Percentiles rank a stretch among this genome's conserved stretches.
phyloP scores from a whole-genome alignment of 2,329 filamentous ascomycete species.

The Bipolaris bicolor region DNA sequence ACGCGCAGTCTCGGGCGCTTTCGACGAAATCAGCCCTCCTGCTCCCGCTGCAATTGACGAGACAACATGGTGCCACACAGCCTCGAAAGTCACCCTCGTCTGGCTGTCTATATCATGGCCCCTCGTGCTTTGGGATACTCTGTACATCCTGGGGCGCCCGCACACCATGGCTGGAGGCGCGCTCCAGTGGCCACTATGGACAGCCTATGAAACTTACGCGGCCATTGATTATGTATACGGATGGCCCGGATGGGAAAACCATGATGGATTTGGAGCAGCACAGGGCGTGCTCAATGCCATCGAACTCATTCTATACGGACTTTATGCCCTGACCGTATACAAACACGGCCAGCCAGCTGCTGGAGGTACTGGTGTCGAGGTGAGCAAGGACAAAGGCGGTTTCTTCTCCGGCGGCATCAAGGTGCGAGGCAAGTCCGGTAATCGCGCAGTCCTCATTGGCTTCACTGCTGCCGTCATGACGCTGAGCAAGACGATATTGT shows the following conservation, averaged over 20 bases:
- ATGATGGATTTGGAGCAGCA: conserved; percentile 77
- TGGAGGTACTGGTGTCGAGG: conserved; percentile 50
- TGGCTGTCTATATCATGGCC: conserved; percentile 80
- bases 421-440: conserved; percentile 60
- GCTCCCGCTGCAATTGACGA: conserved; percentile 31
- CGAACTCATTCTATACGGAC: conserved; percentile 69
- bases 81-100: conserved; percentile 64
- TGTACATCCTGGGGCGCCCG: conserved; percentile 80
- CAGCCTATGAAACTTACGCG: conserved; percentile 81
- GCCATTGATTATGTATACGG: conserved; percentile 83
- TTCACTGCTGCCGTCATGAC: conserved; percentile 68
- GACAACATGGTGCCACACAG: conserved; percentile 62
- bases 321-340: conserved; percentile 64
- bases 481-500: conserved; percentile 70
- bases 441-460: conserved; percentile 62
- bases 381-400: conserved; percentile 49
- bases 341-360: conserved; percentile 43
- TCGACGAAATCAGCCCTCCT: conserved; percentile 21
- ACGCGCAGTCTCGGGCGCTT: conserved; percentile 34
- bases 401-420: conserved; percentile 58
- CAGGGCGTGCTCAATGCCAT: conserved; percentile 73
- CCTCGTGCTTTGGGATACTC: conserved; percentile 80
- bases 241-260: conserved; percentile 68
- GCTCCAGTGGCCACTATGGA: conserved; percentile 74
- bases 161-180: conserved; percentile 79